phyloP scores from a whole-genome alignment of 345 rosid species.

The Dipteronia dyeriana region DNA sequence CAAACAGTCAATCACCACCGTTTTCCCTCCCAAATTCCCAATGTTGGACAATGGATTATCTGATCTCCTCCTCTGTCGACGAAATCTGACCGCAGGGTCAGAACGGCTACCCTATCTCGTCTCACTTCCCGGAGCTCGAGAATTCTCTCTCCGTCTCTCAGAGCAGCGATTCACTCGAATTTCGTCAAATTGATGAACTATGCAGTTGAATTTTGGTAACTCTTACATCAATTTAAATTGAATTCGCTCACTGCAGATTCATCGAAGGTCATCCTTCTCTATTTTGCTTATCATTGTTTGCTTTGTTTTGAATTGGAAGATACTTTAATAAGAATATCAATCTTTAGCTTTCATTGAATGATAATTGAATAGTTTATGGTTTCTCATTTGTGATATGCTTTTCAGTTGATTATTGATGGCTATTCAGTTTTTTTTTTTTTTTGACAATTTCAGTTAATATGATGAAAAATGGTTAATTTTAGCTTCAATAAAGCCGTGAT shows the following conservation, averaged over 20 bases:
- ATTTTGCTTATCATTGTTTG: not conserved
- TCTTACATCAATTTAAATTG: too few species aligned
- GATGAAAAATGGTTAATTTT: not conserved
- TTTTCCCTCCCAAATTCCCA: not conserved
- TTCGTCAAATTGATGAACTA: too few species aligned
- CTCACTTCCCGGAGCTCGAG: slow-evolving; percentile 46
- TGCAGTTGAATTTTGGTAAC: too few species aligned
- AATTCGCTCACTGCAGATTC: slow-evolving; percentile 23
- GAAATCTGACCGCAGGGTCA: slow-evolving; percentile 62
- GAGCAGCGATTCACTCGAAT: too few species aligned
- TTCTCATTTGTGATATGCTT: not conserved
- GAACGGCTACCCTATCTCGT: slow-evolving; percentile 42
- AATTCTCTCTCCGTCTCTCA: slow-evolving; percentile 14
- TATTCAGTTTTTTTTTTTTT: not conserved
- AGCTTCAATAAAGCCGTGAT: too few species aligned
- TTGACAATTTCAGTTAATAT: not conserved
- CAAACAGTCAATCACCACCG: not conserved
- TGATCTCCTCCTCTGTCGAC: slow-evolving; percentile 57
- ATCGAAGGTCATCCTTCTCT: slow-evolving; percentile 43
- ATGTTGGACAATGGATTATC: slow-evolving; percentile 46
- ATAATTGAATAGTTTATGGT: not conserved
- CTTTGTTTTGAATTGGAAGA: not conserved
- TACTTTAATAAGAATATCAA: not conserved
- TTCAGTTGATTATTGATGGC: not conserved
- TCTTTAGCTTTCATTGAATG: not conserved